Conservation (phyloP, 139 green algal species). For the Mesotaenium endlicherianum region DNA sequence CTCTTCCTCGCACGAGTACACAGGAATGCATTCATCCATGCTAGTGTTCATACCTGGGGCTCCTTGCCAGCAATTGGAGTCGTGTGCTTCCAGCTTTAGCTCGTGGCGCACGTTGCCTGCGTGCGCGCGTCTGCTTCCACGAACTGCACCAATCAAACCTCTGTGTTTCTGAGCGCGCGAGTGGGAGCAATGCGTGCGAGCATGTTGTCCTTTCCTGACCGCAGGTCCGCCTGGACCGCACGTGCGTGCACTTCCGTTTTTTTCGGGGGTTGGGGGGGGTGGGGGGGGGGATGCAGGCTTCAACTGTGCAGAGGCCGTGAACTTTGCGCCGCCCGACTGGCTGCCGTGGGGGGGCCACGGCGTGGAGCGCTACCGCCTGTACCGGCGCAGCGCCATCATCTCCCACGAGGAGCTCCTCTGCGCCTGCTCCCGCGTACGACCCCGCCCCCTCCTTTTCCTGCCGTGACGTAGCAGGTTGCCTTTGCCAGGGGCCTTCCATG, state of each 20-base stretch:
- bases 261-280: not conserved
- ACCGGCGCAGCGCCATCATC: constrained; percentile 50
- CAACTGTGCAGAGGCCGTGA: constrained; percentile 86
- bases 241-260: not conserved
- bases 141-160: no score
- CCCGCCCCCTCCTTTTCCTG: not conserved
- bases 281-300: constrained; percentile 51
- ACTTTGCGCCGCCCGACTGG: constrained; percentile 86
- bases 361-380: constrained; percentile 51
- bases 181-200: no score
- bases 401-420: constrained; percentile 68
- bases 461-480: no score
- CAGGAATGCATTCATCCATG: not conserved
- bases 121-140: no score
- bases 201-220: no score
- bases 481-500: no score
- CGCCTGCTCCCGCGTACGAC: not conserved
- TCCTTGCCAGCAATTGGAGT: no score
- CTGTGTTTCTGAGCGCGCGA: no score
- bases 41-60: no score
- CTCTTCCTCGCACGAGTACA: not conserved
- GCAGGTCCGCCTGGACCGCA: no score
- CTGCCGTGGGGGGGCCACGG: constrained; percentile 38
- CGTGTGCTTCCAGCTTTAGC: no score
- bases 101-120: no score